These are phyloP conservation scores for Yarrowia phangngaensis DNA, from an alignment of 805 yeast species.

Conservation along the genomic window DNA sequence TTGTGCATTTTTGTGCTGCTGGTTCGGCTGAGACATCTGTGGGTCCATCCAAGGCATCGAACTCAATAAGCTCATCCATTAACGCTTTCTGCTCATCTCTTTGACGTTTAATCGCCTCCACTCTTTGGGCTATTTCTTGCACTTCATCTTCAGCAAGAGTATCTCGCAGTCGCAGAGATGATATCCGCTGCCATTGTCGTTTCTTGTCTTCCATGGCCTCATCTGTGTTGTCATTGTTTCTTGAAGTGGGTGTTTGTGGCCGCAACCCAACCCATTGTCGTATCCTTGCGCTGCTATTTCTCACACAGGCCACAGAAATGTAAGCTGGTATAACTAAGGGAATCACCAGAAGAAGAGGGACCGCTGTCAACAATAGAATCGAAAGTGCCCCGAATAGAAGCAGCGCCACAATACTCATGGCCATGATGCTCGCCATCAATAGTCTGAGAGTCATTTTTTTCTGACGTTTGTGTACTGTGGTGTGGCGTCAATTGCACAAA, in stretches of 20 bases:
- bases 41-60: constrained; percentile 18
- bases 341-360: constrained; percentile 18
- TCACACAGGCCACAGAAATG: constrained; percentile 19
- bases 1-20: not conserved
- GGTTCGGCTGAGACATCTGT: constrained; percentile 2
- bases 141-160: constrained; percentile 19
- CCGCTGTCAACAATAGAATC: constrained; percentile 16
- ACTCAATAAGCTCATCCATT: constrained; percentile 17
- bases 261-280: constrained; percentile 13
- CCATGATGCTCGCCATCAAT: constrained; percentile 14
- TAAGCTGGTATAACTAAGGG: constrained; percentile 18
- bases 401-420: constrained; percentile 14
- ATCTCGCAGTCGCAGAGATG: constrained; percentile 7
- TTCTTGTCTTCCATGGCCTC: constrained; percentile 28
- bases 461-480: not conserved
- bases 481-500: too few species aligned
- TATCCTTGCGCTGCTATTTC: constrained; percentile 7
- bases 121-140: constrained; percentile 16
- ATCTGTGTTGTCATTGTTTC: constrained; percentile 23
- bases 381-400: constrained; percentile 23
- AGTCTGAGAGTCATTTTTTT: constrained; percentile 14
- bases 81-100: constrained; percentile 25
- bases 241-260: constrained; percentile 16
- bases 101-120: constrained; percentile 19
- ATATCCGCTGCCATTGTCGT: constrained; percentile 21